phyloP scores from a whole-genome alignment of 352 stramenopile species.

The Pythium dissotocum region DNA sequence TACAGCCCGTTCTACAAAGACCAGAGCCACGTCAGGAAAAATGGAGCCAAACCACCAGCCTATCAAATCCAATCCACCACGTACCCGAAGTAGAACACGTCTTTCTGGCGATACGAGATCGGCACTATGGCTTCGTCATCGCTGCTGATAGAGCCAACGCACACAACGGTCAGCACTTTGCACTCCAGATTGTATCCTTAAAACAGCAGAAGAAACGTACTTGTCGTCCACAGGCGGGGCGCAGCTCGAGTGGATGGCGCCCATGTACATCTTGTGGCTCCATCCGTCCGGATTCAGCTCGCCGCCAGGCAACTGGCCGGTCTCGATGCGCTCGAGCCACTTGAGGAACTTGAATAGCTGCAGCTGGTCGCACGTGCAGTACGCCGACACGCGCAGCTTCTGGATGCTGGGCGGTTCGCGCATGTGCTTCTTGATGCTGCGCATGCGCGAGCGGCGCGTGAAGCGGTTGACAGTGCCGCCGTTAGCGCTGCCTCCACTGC shows the following conservation, averaged over 20 bases:
- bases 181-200: too few species aligned
- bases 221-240: constrained; percentile 42
- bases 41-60: not conserved
- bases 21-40: not conserved
- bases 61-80: constrained; percentile 9
- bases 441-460: constrained; percentile 77
- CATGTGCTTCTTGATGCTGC: constrained; percentile 83
- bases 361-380: constrained; percentile 84
- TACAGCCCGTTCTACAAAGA: constrained; percentile 65
- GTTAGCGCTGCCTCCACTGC: constrained; percentile 28
- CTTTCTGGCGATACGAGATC: constrained; percentile 69
- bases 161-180: constrained; percentile 1
- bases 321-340: constrained; percentile 82
- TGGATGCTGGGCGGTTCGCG: constrained; percentile 63
- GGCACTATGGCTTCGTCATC: constrained; percentile 37
- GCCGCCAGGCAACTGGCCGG: constrained; percentile 67
- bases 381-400: constrained; percentile 83
- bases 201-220: constrained; percentile 27
- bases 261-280: constrained; percentile 88
- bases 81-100: constrained; percentile 87
- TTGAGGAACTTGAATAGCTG: constrained; percentile 88
- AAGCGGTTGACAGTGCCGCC: constrained; percentile 61
- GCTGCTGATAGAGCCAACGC: constrained; percentile 18
- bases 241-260: constrained; percentile 77
- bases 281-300: constrained; percentile 80